Percentiles rank a stretch among this genome's conserved stretches.
Evolutionary conservation across 2,329 filamentous ascomycete species (phyloP).

Genomic region (Diaporthe ilicicola): DNA sequence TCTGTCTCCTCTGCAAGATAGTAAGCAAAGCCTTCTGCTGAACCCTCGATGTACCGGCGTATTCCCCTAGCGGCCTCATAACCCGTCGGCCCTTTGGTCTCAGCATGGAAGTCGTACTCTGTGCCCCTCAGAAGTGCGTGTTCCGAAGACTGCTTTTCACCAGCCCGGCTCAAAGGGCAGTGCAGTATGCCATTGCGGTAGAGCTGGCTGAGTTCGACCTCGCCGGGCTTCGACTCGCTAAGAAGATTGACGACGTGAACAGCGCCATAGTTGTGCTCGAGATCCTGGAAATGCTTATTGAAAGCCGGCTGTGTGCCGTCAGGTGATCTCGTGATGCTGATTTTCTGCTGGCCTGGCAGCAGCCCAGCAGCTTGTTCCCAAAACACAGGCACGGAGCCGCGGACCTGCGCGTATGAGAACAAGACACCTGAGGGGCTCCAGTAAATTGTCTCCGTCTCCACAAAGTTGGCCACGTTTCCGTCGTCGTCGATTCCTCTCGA

Average conservation of each 20-base stretch:
- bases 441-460: conserved; percentile 95
- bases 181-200: conserved; percentile 81
- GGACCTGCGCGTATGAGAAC: conserved; percentile 93
- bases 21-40: conserved; percentile 90
- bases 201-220: conserved; percentile 81
- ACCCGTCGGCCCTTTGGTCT: conserved; percentile 84
- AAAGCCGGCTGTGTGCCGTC: conserved; percentile 96
- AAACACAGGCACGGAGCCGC: conserved; percentile 94
- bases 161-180: conserved; percentile 73
- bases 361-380: conserved; percentile 95
- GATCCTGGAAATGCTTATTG: conserved; percentile 90
- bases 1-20: conserved; percentile 80
- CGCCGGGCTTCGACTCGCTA: conserved; percentile 87
- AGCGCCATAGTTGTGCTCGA: conserved; percentile 87
- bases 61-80: conserved; percentile 94
- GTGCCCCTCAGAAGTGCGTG: conserved; percentile 82
- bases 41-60: conserved; percentile 77
- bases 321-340: conserved; percentile 84
- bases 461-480: conserved; percentile 96
- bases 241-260: conserved; percentile 94
- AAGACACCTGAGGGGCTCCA: conserved; percentile 81
- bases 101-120: conserved; percentile 96
- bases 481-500: conserved; percentile 97
- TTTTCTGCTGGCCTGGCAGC: conserved; percentile 92
- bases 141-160: conserved; percentile 65